A percentile compares a stretch with the other conserved stretches of the same genome.
Conservation (phyloP, 106 monocot species). For the Platanthera zijinensis region DNA sequence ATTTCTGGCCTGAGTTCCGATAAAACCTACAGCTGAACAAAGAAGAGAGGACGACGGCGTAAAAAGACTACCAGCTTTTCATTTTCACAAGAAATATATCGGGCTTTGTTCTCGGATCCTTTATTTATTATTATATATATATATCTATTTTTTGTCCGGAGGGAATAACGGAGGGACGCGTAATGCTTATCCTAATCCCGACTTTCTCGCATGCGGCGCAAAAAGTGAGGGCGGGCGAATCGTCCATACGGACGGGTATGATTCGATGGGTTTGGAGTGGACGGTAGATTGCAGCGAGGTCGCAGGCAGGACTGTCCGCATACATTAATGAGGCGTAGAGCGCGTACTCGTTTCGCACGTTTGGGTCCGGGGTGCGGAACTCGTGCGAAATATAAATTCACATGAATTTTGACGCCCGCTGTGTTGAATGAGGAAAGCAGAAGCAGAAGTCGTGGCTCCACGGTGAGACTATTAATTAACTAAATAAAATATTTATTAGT, state of each 20-base stretch:
- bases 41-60: background rate
- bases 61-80: background rate
- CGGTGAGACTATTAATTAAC: too few species aligned
- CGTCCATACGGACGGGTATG: background rate
- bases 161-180: background rate
- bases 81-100: too few species aligned
- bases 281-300: background rate
- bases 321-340: background rate
- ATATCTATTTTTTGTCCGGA: too few species aligned
- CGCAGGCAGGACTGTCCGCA: background rate
- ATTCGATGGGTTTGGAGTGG: background rate
- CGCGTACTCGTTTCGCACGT: constrained; percentile 6
- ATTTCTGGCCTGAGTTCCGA: background rate
- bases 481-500: too few species aligned
- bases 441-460: too few species aligned
- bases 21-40: background rate
- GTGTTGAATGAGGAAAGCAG: too few species aligned
- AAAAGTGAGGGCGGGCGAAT: background rate
- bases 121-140: background rate
- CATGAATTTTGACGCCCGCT: too few species aligned
- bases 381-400: too few species aligned
- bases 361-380: background rate
- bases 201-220: background rate
- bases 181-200: background rate
- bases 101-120: background rate